These are phyloP conservation scores for Silene coronaria DNA, from an alignment of 179 eudicot genomes.

Conservation along the genomic window DNA sequence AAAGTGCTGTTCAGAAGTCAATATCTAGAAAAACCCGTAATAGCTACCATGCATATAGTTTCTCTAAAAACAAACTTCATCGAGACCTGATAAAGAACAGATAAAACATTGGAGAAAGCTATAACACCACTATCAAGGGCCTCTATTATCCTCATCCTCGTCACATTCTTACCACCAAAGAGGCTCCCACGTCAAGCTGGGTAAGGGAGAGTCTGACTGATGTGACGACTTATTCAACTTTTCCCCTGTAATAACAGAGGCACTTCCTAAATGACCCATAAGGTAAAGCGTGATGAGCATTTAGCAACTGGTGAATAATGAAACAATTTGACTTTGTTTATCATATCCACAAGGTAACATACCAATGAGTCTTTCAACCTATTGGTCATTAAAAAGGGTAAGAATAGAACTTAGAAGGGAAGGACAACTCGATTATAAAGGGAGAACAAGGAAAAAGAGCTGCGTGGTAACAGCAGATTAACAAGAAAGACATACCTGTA, in stretches of 20 bases:
- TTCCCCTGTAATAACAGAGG: not conserved
- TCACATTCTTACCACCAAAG: not conserved
- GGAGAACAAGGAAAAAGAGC: not conserved
- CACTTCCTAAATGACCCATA: constrained; percentile 1
- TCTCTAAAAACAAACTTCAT: not conserved
- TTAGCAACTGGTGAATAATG: not conserved
- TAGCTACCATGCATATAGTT: not conserved
- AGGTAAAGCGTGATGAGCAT: not conserved
- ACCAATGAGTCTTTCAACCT: not conserved
- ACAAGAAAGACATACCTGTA: constrained; percentile 53
- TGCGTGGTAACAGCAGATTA: constrained; percentile 7
- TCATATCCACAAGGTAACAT: not conserved
- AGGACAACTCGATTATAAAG: not conserved
- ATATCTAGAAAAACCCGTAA: not conserved
- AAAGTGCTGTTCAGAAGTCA: not conserved
- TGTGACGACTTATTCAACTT: not conserved
- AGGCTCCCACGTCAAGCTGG: constrained; percentile 1
- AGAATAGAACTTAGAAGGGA: not conserved
- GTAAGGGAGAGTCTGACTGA: not conserved
- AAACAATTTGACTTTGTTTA: not conserved
- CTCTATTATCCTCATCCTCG: no score
- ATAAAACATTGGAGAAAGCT: not conserved
- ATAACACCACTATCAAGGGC: not conserved
- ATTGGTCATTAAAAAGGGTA: not conserved
- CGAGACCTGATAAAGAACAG: not conserved